Conservation (phyloP, 306 rosid genomes). For the Astragalus glycyphyllos region DNA sequence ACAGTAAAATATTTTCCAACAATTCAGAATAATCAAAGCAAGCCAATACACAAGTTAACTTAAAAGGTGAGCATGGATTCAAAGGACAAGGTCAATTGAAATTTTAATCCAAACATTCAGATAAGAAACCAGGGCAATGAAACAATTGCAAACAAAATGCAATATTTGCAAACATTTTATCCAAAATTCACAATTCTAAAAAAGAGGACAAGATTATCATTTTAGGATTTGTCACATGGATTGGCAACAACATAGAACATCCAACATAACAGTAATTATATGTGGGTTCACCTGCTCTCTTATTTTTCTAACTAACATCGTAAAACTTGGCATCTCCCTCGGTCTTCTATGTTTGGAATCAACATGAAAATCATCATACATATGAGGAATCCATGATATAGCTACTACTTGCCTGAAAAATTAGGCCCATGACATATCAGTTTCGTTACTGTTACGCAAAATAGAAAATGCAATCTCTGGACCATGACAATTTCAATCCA, state of each 20-base stretch:
- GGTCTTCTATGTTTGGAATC: conserved; percentile 40
- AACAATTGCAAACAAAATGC: too few relatives aligned
- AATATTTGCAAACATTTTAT: too few relatives aligned
- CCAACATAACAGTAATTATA: conserved; percentile 22
- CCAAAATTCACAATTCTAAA: too few relatives aligned
- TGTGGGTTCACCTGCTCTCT: conserved; percentile 69
- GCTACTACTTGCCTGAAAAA: conserved; percentile 51
- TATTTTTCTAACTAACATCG: conserved; percentile 66
- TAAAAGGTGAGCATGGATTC: too few relatives aligned
- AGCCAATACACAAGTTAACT: too few relatives aligned
- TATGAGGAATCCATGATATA: conserved; percentile 41
- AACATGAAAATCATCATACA: conserved; percentile 46
- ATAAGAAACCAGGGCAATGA: too few relatives aligned
- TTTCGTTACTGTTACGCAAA: conserved; percentile 7
- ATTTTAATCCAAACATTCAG: too few relatives aligned
- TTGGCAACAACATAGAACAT: conserved; percentile 10
- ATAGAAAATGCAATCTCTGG: conserved; percentile 31
- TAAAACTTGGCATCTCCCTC: conserved; percentile 60
- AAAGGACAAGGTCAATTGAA: too few relatives aligned
- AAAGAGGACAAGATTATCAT: too few relatives aligned
- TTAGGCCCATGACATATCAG: too few relatives aligned
- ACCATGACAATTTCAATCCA: conserved; percentile 22
- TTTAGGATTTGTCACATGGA: conserved; percentile 26
- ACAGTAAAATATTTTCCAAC: too few relatives aligned
- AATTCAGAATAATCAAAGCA: too few relatives aligned